phyloP scores from a whole-genome alignment of 805 yeast genomes.

The Diddensiella transvaalensis region DNA sequence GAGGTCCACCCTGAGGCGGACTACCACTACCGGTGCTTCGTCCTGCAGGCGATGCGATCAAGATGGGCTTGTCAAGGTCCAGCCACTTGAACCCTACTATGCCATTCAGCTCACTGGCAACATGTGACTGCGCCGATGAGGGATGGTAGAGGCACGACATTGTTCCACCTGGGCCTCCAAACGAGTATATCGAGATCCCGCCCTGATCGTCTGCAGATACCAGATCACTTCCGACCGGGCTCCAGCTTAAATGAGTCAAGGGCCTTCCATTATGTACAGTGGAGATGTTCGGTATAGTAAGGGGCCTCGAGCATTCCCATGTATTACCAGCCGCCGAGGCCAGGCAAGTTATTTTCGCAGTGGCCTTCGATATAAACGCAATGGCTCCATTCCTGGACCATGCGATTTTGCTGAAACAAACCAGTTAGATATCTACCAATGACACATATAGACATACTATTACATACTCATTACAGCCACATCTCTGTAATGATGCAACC shows the following conservation, averaged over 20 bases:
- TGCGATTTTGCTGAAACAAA: conserved; percentile 39
- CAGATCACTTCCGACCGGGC: conserved; percentile 73
- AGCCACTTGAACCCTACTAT: conserved; percentile 65
- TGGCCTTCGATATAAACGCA: conserved; percentile 54
- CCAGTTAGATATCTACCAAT: background rate
- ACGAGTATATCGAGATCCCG: conserved; percentile 22
- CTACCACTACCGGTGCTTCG: conserved; percentile 20
- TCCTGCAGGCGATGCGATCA: conserved; percentile 57
- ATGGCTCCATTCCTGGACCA: conserved; percentile 87
- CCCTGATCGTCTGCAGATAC: conserved; percentile 63
- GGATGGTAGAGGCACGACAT: conserved; percentile 23
- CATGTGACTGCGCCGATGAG: conserved; percentile 4
- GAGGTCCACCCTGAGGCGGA: conserved; percentile 7
- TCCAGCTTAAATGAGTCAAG: conserved; percentile 47
- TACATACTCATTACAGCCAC: conserved; percentile 16
- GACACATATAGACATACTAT: background rate
- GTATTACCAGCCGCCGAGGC: conserved; percentile 69
- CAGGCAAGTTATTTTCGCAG: conserved; percentile 58
- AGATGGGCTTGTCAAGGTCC: conserved; percentile 62
- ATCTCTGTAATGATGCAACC: conserved; percentile 12
- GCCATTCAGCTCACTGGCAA: conserved; percentile 17
- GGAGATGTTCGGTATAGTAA: conserved; percentile 32
- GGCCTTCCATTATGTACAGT: conserved; percentile 19
- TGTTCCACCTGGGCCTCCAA: conserved; percentile 30
- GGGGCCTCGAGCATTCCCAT: conserved; percentile 73